Evolutionary conservation across 192 early-diverging fungal genomes (phyloP), one percentile per base, ranked within the genome.

Genomic region (Coemansia sp.): DNA sequence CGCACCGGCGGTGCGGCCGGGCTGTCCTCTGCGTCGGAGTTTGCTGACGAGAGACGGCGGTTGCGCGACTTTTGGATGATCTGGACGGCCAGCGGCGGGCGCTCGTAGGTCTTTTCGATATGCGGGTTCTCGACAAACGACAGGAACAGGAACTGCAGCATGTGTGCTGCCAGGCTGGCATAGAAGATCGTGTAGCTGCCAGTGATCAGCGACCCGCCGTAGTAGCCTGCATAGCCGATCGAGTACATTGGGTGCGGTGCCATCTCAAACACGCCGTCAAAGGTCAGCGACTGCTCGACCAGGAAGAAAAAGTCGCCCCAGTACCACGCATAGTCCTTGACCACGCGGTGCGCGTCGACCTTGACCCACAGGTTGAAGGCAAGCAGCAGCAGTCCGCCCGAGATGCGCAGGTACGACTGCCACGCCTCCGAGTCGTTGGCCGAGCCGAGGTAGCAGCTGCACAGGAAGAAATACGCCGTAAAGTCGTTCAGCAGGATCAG

Each of bases 221-320:
- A 98, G 78, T 93, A 98, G 6, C 94, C 93, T 18, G 87, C 84
- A 60, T 97, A 98, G 17, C 96, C 96, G 34, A 98, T 88, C 22
- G 92, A 95, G 78, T 98, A 98, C 94, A 97, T 98, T 9, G 96
- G 96, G 58, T 98, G 96, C 33, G 94, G 94, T 0, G 91, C 92
- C 86, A 93, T 89, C 66, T 96, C 93, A 78, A 95, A 95, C 15
- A 93, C 91, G 33, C 92, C 90, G 65, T 93, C 88, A 69, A 94
- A 90, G 0, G 89, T 93, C 30, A 92, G 74, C n/a, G 91, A 86
- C 63, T 88, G 86, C 54, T 91, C 88, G 41, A 91, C 80, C 44
- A 95, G 70, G 68, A 98, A 97, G 81, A 98, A 98, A 62, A 98
- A 98, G 67, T 97, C 93, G 47, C 95, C 95, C 95, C 95, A 98